phyloP scores from a whole-genome alignment of 2,329 filamentous ascomycete species.

The Alternaria angustiovoidea region DNA sequence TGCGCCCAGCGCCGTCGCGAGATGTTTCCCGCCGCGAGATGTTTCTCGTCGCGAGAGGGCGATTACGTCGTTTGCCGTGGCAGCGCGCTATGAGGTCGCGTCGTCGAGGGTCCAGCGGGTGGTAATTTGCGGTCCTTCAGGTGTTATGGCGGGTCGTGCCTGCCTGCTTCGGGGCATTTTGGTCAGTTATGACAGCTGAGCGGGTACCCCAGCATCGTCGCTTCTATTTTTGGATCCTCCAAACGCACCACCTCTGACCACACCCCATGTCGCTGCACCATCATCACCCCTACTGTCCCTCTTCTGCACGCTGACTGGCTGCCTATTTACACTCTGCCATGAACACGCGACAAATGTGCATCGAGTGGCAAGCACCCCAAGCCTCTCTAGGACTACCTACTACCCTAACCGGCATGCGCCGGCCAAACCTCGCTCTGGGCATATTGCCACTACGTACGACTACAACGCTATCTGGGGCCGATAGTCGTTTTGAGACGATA shows the following conservation, averaged over 20 bases:
- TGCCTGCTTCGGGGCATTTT: conserved; percentile 39
- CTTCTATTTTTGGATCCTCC: conserved; percentile 28
- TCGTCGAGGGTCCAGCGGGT: conserved; percentile 21
- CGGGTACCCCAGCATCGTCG: conserved; percentile 15
- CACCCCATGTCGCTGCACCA: conserved; percentile 25
- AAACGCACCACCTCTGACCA: conserved; percentile 14
- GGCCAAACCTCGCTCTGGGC: conserved; percentile 9
- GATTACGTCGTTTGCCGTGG: conserved; percentile 14
- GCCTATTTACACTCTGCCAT: conserved; percentile 7
- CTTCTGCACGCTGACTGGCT: conserved; percentile 13
- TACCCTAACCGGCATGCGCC: background rate
- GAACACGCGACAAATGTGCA: conserved; percentile 9
- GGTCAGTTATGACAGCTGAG: conserved; percentile 29
- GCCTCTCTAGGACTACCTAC: background rate
- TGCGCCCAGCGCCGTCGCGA: conserved; percentile 38
- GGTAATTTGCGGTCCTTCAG: conserved; percentile 42
- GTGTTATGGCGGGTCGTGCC: conserved; percentile 26
- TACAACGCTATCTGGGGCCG: background rate
- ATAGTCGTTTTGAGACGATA: background rate
- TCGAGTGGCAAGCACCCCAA: conserved; percentile 2
- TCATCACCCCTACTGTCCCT: conserved; percentile 11
- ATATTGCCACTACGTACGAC: conserved; percentile 3
- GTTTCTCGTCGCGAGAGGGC: conserved; percentile 2
- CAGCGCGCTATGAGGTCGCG: conserved; percentile 23
- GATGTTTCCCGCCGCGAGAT: conserved; percentile 1